Evolutionary conservation across 352 stramenopile species (phyloP).

Genomic region (Globisporangium middletonii): DNA sequence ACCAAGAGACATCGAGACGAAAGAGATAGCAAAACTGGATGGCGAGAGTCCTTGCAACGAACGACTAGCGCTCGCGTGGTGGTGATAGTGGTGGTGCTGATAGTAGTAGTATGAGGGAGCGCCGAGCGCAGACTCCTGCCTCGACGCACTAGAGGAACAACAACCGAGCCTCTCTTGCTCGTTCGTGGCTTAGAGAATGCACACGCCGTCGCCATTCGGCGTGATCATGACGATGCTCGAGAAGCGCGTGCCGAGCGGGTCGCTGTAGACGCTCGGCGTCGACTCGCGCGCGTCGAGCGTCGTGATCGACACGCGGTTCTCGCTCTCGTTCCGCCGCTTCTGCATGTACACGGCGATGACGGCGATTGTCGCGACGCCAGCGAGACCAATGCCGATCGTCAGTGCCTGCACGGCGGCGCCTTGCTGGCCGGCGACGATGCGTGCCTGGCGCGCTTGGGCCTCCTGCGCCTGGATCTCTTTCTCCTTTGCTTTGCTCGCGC

Average conservation of each 20-base stretch:
- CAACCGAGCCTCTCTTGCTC: too few species aligned
- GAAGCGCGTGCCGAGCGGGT: conserved; percentile 70
- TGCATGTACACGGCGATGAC: conserved; percentile 52
- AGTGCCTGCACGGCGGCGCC: conserved; percentile 10
- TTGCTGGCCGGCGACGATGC: conserved; percentile 21
- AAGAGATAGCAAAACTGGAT: neutral
- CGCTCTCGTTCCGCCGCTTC: conserved; percentile 18
- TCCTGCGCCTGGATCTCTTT: conserved; percentile 29
- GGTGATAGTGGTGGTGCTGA: too few species aligned
- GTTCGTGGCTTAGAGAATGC: conserved; percentile 45
- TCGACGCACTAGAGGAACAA: too few species aligned
- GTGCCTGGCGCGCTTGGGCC: conserved; percentile 37
- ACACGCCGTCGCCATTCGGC: conserved; percentile 72
- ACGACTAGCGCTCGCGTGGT: neutral
- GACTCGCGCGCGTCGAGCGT: conserved; percentile 35
- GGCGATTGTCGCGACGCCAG: conserved; percentile 36
- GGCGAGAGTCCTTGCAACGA: neutral
- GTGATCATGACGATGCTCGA: conserved; percentile 88
- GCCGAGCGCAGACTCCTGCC: neutral
- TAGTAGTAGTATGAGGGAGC: neutral
- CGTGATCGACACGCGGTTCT: conserved; percentile 27
- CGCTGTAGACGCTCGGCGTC: conserved; percentile 62
- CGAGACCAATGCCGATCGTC: conserved; percentile 12
- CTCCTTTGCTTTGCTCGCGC: conserved; percentile 16
- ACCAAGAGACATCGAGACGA: too few species aligned